A percentile compares a stretch with the other conserved stretches of the same genome.
Evolutionary conservation across 306 rosid genomes (phyloP).

Genomic region (Cucumis cinereus): DNA sequence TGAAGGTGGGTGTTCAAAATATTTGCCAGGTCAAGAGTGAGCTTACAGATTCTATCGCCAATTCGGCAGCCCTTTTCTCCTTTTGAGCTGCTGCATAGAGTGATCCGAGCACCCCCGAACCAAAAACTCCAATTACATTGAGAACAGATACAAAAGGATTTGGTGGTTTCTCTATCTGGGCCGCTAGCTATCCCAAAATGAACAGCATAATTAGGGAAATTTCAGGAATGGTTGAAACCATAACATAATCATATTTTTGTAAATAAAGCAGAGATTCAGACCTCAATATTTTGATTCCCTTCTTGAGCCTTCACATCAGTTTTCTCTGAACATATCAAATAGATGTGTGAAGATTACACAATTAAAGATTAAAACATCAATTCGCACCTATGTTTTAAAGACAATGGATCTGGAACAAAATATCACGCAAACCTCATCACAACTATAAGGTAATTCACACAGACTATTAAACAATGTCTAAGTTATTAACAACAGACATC

Average conservation of each 20-base stretch:
- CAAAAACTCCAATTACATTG: slow-evolving; percentile 50
- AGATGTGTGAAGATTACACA: background rate
- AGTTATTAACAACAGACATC: background rate
- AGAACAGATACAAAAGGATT: slow-evolving; percentile 34
- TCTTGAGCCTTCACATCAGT: slow-evolving; percentile 27
- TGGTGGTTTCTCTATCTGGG: slow-evolving; percentile 22
- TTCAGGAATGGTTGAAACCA: slow-evolving; percentile 6
- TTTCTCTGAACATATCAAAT: slow-evolving; percentile 31
- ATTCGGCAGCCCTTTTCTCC: slow-evolving; percentile 37
- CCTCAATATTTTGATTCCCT: slow-evolving; percentile 45
- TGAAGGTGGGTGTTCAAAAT: slow-evolving; percentile 4
- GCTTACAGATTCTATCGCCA: slow-evolving; percentile 65
- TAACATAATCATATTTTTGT: slow-evolving; percentile 10
- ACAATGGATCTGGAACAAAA: background rate
- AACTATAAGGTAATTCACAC: background rate
- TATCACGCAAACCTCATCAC: background rate
- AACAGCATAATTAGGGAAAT: slow-evolving; percentile 16
- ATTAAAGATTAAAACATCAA: background rate
- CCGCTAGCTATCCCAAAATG: slow-evolving; percentile 31
- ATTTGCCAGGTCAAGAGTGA: slow-evolving; percentile 5
- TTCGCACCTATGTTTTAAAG: background rate
- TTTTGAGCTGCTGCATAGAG: slow-evolving; percentile 45
- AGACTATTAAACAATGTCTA: background rate
- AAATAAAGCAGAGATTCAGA: slow-evolving; percentile 27
- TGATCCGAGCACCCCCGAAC: slow-evolving; percentile 65